A percentile compares a stretch with the other conserved stretches of the same genome.
Evolutionary conservation across 441 rosid genomes (phyloP).

Genomic region (Pelargonium fulgidum): DNA sequence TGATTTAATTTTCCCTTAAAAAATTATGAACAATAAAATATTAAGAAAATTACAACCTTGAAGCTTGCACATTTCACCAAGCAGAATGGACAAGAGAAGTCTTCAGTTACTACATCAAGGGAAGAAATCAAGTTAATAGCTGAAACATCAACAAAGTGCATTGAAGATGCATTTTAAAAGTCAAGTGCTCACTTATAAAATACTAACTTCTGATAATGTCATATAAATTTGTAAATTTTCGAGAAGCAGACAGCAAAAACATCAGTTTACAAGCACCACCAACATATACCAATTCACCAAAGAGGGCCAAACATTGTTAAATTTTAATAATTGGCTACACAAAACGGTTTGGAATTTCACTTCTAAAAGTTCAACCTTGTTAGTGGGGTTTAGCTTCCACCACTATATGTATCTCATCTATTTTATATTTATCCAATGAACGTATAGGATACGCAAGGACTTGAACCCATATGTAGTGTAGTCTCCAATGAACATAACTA

Average conservation of each 20-base stretch:
- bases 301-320: not conserved
- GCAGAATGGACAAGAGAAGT: constrained; percentile 96
- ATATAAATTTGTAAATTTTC: not conserved
- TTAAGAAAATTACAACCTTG: constrained; percentile 48
- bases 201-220: not conserved
- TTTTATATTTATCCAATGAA: too few species aligned
- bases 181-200: constrained; percentile 8
- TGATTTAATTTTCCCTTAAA: constrained; percentile 11
- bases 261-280: not conserved
- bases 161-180: not conserved
- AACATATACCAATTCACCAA: not conserved
- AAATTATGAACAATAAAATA: not conserved
- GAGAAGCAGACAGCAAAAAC: not conserved
- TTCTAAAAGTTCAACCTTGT: too few species aligned
- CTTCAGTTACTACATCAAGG: constrained; percentile 85
- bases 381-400: too few species aligned
- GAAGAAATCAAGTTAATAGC: constrained; percentile 18
- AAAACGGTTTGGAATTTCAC: too few species aligned
- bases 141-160: constrained; percentile 15
- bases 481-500: not conserved
- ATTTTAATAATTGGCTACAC: too few species aligned
- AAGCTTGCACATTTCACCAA: constrained; percentile 90
- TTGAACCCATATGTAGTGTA: not conserved
- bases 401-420: too few species aligned
- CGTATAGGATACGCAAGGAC: not conserved